phyloP scores from a whole-genome alignment of 108 stramenopile genomes.

The Nitzschia sp. region DNA sequence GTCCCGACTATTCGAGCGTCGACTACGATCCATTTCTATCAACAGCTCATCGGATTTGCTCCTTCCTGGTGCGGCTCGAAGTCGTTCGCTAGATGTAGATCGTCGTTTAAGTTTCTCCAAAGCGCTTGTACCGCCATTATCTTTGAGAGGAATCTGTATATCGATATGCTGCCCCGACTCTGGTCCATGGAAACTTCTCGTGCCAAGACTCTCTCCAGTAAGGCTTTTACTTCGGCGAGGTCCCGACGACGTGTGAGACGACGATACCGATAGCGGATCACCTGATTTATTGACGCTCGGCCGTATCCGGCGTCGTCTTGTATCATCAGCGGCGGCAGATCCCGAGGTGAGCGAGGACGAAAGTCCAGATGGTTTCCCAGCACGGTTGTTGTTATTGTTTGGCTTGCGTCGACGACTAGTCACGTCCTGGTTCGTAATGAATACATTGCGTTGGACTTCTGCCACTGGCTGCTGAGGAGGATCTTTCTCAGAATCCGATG shows the following conservation, averaged over 20 bases:
- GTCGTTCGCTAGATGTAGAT: not conserved
- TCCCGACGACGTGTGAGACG: not conserved
- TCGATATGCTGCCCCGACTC: not conserved
- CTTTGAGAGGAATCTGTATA: not conserved
- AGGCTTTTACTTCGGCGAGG: not conserved
- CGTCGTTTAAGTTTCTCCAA: conserved; percentile 20
- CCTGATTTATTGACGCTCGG: too few relatives aligned
- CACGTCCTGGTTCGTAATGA: not conserved
- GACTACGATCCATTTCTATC: not conserved
- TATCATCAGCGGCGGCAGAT: not conserved
- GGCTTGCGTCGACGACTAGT: not conserved
- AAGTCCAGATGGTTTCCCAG: conserved; percentile 1
- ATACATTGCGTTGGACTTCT: not conserved
- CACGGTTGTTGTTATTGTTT: not conserved
- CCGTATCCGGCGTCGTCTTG: not conserved
- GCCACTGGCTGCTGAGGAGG: not conserved
- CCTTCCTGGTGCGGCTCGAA: not conserved
- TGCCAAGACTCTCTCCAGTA: not conserved
- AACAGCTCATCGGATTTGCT: conserved; percentile 2
- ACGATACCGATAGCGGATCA: too few relatives aligned
- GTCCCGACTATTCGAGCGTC: not conserved
- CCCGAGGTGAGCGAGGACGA: too few relatives aligned
- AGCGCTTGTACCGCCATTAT: not conserved
- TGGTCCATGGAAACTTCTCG: not conserved
- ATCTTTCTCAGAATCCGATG: conserved; percentile 17